Evolutionary conservation across 208 protist species (phyloP), one percentile per base, ranked within the genome.

Genomic region (Wallacemonas sp.): DNA sequence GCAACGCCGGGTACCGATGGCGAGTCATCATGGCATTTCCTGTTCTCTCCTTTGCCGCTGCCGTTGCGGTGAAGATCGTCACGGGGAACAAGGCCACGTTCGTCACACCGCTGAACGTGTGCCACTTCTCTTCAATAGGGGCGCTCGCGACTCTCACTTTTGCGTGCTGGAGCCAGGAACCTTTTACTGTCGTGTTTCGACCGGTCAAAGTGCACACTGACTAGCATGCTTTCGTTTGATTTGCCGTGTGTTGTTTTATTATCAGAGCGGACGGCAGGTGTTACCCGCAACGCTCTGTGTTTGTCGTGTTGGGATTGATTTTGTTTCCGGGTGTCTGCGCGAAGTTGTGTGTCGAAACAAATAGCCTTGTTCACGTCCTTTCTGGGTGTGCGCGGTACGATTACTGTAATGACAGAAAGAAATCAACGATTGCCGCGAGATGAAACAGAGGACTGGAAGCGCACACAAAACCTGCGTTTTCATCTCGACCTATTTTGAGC

Each of bases 1-100:
- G 70, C 9, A 45, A 66, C 11, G 55, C 62, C 3, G 63, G 78
- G 11, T 62, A 60, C 47, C 62, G 55, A 19, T 88, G 83, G 80
- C 72, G 63, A 22, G 62, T 78, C 27, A 14, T 82, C 19, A 31
- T 86, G 26, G 76, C 63, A 2, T 14, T 87, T 17, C 80, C 82
- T 1, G 53, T 75, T 28, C 17, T 84, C 24, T 4, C 66, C 17
- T 76, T 72, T 14, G 54, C 41, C 27, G 38, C 55, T 3, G 66
- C 56, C 9, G 62, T 84, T 27, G 60, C 41, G 26, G 45, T 68
- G 17, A 75, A 62, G 22, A 1, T 78, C 22, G 44, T 58, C 38
- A 21, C 19, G 15, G 72, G 64, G 8, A 45, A 24, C 5, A n/a
- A 12, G 15, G 24, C 17, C 11, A 21, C 30, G n/a, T 58, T 58